Base-by-base conservation (phyloP, 768 basidiomycete genomes). In the Paxillus involutus region DNA sequence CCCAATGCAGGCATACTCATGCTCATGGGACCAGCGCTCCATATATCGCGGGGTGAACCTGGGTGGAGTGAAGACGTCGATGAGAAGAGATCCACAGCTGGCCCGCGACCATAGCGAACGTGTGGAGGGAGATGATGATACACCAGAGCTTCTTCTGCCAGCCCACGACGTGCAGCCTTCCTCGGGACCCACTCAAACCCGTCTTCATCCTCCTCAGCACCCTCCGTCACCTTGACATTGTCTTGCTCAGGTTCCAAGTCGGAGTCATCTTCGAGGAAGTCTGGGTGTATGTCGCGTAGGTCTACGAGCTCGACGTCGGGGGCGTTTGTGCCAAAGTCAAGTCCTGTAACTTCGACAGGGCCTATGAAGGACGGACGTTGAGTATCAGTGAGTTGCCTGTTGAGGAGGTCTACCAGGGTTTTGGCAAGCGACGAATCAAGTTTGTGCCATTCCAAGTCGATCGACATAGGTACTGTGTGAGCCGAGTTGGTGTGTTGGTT, bases 291-390 rank as follows among this genome's bases (percentile, higher is more conserved):
- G 76, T 98, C 94, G 44, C 93, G 81, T 48, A 98, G 73, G 73
- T 97, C 97, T 51, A 91, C 85, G 49, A 98, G 80, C 68, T 97
- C 92, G 21, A 95, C 81, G 55, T 94, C 88, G 4, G 97, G 97
- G 3, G 85, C 67, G 17, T 76, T 75, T 0, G 86, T 83, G 32
- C 97, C 97, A 71, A 99, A 95, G 53, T 93, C 90, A 51, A 98
- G 80, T 4, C 86, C 85, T 2, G 85, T 87, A 51, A 98, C 85
- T 55, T 87, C 81, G 54, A 98, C 84, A 13, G 95, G 94, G 2
- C 97, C 97, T 36, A 99, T 90, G 70, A 95, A 98, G 10, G 93
- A 93, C 0, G 96, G 97, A n/a, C 91, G 75, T 32, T 82, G 72
- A 3, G 86, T 83, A 46, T 73, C 79, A 6, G 79, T 65, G 21